These are phyloP conservation scores for Bolboschoenoplectus hybrid DNA, from an alignment of 202 grass and related monocot species.

Conservation along the genomic window DNA sequence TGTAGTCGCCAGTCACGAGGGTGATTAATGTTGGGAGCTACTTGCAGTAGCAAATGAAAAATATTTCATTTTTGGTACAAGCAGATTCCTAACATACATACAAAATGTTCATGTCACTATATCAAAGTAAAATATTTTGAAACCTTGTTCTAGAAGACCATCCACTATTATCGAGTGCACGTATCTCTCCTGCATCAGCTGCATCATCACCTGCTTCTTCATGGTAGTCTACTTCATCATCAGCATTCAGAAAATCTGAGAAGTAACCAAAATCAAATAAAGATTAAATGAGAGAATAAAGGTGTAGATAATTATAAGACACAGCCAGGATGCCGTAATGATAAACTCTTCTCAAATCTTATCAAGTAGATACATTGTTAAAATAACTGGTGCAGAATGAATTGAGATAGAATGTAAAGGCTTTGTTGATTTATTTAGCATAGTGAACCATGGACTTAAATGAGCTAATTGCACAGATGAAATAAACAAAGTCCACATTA, in stretches of 20 bases:
- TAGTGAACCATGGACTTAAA: background rate
- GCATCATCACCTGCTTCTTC: conserved; percentile 56
- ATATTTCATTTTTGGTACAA: conserved; percentile 1
- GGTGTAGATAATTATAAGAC: background rate
- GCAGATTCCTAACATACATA: background rate
- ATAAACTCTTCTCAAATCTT: background rate
- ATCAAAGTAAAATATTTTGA: conserved; percentile 31
- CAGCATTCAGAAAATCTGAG: conserved; percentile 91
- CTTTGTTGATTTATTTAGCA: conserved; percentile 20
- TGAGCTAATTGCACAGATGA: background rate
- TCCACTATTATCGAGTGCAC: conserved; percentile 81
- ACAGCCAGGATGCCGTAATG: background rate
- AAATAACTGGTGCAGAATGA: conserved; percentile 17
- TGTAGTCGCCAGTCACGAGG: background rate
- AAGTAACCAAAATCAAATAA: conserved; percentile 30
- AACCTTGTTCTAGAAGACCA: conserved; percentile 98
- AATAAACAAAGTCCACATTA: conserved; percentile 15
- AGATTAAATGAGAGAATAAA: conserved; percentile 15
- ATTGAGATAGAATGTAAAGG: conserved; percentile 32
- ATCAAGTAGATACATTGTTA: background rate
- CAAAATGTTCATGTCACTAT: background rate
- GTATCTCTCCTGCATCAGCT: conserved; percentile 68
- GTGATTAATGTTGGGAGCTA: background rate
- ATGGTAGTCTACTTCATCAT: conserved; percentile 75
- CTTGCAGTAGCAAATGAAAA: conserved; percentile 13